Evolutionary conservation across 2,329 filamentous ascomycete genomes (phyloP), one percentile per base, ranked within the genome.

Genomic region (Aspergillus cejpii): DNA sequence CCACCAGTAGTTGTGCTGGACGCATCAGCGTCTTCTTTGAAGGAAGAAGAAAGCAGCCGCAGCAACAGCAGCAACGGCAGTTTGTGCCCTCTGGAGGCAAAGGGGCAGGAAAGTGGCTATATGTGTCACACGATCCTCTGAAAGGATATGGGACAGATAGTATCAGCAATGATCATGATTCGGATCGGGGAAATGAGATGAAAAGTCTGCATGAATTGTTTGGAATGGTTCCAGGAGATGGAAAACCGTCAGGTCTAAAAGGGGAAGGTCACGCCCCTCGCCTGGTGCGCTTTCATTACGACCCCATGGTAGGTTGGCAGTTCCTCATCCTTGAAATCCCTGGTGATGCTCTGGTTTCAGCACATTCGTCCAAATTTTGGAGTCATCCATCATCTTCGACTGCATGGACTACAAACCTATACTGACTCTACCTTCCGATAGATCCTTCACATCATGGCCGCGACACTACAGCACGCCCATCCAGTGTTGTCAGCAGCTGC

Each of bases 1-100:
- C 91, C 1, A 96, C 90, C 2, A 95, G 89, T 68, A 95, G 89
- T 66, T 97, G 91, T 64, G 86, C 88, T 2, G 91, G 91, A 0
- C 76, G 91, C 41, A 79, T 94, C 37, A 90, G 85, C 52, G 85
- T 96, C 3, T 97, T 94, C 60, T 72, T 94, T 1, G 91, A 96
- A 69, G 90, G 90, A 1, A 72, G 71, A 36, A 84, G 80, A 57
- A 70, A 52, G 41, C 51, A 40, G 48, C 44, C 46, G 34, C 49
- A 52, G 41, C 55, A 58, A 36, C 39, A 45, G 31, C 42, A 41
- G 28, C 44, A 48, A 20, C 37, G 47, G 24, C 59, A 67, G 44
- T 70, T 68, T 49, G 83, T 82, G 6, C 80, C 81, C 3, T 76
- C 84, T 1, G 88, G 89, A 0, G 90, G 89, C 1, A 96, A 96